Evolutionary conservation across 495 filamentous ascomycete genomes (phyloP).

Genomic region (Penicillium diatomitis): DNA sequence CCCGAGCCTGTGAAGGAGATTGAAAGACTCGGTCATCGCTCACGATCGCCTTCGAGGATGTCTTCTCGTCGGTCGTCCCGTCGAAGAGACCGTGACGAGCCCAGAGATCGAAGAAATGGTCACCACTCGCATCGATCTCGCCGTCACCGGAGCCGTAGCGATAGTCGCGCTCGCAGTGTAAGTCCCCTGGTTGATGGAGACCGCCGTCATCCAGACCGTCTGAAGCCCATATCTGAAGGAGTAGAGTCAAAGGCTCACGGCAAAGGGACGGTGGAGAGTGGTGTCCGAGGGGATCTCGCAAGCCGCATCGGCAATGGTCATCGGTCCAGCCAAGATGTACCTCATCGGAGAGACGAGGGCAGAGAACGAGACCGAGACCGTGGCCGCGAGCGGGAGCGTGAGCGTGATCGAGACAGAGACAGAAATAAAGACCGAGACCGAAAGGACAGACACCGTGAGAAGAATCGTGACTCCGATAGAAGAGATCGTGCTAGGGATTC

Average conservation of each 20-base stretch:
- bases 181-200: constrained; percentile 22
- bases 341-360: constrained; percentile 33
- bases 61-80: constrained; percentile 43
- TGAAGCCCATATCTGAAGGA: constrained; percentile 13
- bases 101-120: constrained; percentile 33
- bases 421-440: constrained; percentile 21
- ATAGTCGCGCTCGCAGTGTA: constrained; percentile 15
- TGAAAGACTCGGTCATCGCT: constrained; percentile 18
- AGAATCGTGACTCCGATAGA: constrained; percentile 10
- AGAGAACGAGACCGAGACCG: constrained; percentile 8
- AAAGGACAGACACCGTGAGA: constrained; percentile 18
- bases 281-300: constrained; percentile 9
- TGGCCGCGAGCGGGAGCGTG: constrained; percentile 10
- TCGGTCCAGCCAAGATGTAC: constrained; percentile 29
- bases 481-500: constrained; percentile 22
- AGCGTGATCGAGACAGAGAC: constrained; percentile 20
- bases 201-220: constrained; percentile 14
- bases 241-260: constrained; percentile 9
- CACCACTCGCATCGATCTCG: constrained; percentile 38
- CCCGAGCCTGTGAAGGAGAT: constrained; percentile 1
- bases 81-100: constrained; percentile 37
- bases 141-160: constrained; percentile 41
- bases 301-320: constrained; percentile 21
- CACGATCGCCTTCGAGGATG: constrained; percentile 44
- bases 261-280: constrained; percentile 9